These are phyloP conservation scores for Liquidambar formosana DNA, from an alignment of 164 flowering plant species.

Conservation along the genomic window DNA sequence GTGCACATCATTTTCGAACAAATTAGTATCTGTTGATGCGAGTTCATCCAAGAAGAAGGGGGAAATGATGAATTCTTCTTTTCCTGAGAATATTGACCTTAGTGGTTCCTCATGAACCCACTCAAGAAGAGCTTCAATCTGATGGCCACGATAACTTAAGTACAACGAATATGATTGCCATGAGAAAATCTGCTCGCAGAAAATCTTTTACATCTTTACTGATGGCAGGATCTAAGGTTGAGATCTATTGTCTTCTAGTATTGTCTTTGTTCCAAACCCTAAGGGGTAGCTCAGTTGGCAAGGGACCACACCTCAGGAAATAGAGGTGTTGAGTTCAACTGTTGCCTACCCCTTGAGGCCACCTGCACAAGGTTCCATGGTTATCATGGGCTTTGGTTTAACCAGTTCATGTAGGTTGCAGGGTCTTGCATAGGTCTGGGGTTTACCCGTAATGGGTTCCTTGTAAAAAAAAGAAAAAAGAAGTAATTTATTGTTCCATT, in stretches of 20 bases:
- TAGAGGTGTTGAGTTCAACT: too few species aligned
- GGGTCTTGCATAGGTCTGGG: too few species aligned
- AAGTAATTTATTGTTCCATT: not conserved
- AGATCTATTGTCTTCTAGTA: slow-evolving; percentile 21
- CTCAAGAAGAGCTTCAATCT: slow-evolving; percentile 27
- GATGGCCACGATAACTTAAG: slow-evolving; percentile 23
- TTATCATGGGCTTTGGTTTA: too few species aligned
- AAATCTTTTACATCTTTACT: slow-evolving; percentile 70
- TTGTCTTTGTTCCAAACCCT: slow-evolving; percentile 10
- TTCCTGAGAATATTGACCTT: slow-evolving; percentile 20
- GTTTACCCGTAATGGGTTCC: too few species aligned
- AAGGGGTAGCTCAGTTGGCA: too few species aligned
- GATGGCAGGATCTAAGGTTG: slow-evolving; percentile 65
- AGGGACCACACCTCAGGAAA: too few species aligned
- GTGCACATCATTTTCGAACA: slow-evolving; percentile 15
- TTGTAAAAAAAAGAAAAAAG: too few species aligned
- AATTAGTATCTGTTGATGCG: slow-evolving; percentile 25
- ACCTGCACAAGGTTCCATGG: too few species aligned
- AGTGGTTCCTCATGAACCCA: slow-evolving; percentile 25
- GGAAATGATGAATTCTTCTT: slow-evolving; percentile 17
- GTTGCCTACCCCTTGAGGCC: too few species aligned
- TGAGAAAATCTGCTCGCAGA: slow-evolving; percentile 51
- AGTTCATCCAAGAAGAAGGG: slow-evolving; percentile 32
- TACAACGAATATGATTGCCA: slow-evolving; percentile 22
- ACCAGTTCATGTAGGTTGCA: too few species aligned